These are phyloP conservation scores for Didymellaceae sp. DNA, from an alignment of 2,329 filamentous ascomycete species.

Conservation along the genomic window DNA sequence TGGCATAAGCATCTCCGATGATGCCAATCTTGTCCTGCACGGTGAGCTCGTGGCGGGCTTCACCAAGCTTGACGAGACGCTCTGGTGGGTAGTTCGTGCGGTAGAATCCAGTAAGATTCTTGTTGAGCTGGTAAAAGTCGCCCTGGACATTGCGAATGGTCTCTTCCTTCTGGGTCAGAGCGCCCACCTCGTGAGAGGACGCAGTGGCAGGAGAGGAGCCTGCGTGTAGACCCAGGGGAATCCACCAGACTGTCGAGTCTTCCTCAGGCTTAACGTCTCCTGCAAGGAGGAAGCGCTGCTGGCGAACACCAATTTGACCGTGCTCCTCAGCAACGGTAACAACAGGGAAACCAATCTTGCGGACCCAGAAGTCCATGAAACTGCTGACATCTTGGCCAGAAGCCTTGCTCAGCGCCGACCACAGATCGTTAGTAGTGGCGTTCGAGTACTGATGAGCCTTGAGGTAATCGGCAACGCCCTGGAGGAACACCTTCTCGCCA, in stretches of 20 bases:
- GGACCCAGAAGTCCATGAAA: slow-evolving; percentile 95
- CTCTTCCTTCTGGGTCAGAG: slow-evolving; percentile 77
- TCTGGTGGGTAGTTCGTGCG: slow-evolving; percentile 91
- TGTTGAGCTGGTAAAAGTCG: slow-evolving; percentile 93
- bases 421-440: slow-evolving; percentile 89
- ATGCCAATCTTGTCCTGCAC: slow-evolving; percentile 92
- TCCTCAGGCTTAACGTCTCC: slow-evolving; percentile 92
- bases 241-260: slow-evolving; percentile 93
- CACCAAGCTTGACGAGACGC: slow-evolving; percentile 79
- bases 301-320: slow-evolving; percentile 80
- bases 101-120: slow-evolving; percentile 87
- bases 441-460: slow-evolving; percentile 87
- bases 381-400: slow-evolving; percentile 84
- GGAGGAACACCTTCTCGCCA: slow-evolving; percentile 84
- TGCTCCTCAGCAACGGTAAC: slow-evolving; percentile 84
- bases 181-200: slow-evolving; percentile 66
- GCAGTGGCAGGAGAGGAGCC: slow-evolving; percentile 64
- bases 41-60: slow-evolving; percentile 75
- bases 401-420: slow-evolving; percentile 84
- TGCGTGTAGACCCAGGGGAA: slow-evolving; percentile 84
- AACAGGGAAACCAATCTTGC: slow-evolving; percentile 92
- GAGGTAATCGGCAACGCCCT: slow-evolving; percentile 88
- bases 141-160: slow-evolving; percentile 76
- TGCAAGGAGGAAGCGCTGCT: slow-evolving; percentile 88
- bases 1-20: slow-evolving; percentile 85